These are phyloP conservation scores for Cladobotryum mycophilum DNA, from an alignment of 2,329 filamentous ascomycete genomes.

Conservation along the genomic window DNA sequence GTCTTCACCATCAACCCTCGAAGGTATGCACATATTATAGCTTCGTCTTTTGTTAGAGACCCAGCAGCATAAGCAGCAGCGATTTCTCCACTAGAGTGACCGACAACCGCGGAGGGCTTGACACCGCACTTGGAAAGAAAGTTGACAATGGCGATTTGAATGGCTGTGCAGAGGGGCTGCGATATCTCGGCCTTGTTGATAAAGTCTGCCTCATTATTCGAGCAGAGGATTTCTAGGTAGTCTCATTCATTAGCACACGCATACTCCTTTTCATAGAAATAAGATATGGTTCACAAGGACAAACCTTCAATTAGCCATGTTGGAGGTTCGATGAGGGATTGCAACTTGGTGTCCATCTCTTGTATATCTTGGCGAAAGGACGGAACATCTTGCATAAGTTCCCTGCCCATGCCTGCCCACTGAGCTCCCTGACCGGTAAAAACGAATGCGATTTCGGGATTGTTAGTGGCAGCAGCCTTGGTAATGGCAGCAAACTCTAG, in stretches of 20 bases:
- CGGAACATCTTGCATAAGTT: slow-evolving; percentile 14
- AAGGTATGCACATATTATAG: slow-evolving; percentile 23
- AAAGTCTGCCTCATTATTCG: background rate
- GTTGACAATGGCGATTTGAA: slow-evolving; percentile 39
- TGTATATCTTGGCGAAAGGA: slow-evolving; percentile 10
- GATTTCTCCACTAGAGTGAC: slow-evolving; percentile 40
- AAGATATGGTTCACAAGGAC: background rate
- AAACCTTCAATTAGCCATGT: slow-evolving; percentile 16
- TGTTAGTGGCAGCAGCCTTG: background rate
- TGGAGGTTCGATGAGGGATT: background rate
- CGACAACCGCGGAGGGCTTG: slow-evolving; percentile 28
- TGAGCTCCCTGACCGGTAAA: slow-evolving; percentile 33
- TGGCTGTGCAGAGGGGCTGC: slow-evolving; percentile 36
- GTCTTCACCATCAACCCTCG: slow-evolving; percentile 29
- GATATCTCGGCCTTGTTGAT: slow-evolving; percentile 19
- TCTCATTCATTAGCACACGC: too few species aligned
- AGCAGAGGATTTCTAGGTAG: too few species aligned
- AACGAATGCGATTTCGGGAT: slow-evolving; percentile 5
- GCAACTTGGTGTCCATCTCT: slow-evolving; percentile 8
- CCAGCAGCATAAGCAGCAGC: slow-evolving; percentile 38
- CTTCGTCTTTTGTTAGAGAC: slow-evolving; percentile 26
- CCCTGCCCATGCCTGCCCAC: slow-evolving; percentile 25
- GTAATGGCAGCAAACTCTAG: too few species aligned
- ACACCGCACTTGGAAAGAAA: slow-evolving; percentile 28
- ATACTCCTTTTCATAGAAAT: too few species aligned